Base-by-base conservation (phyloP, 2,329 filamentous ascomycete species). In the Claviceps pazoutovae region DNA sequence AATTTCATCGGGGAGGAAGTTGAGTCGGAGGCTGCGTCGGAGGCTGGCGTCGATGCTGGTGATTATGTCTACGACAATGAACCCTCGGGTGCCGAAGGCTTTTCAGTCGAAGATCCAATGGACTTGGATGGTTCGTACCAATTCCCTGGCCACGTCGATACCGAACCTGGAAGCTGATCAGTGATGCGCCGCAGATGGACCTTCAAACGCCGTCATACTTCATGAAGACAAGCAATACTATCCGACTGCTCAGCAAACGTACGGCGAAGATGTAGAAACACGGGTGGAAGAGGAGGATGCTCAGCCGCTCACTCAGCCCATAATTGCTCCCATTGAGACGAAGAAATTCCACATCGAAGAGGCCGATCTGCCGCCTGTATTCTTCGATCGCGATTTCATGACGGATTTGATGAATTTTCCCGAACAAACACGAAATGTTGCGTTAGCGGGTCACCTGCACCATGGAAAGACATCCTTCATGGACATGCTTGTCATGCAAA, bases 221-320 rank as follows among this genome's bases (percentile, higher is more conserved):
- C 93, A 98, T 71, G 93, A 98, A 74, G 93, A 98, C 72, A 98
- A 98, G 69, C 93, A 97, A 66, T 98, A 98, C 69, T 98, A 98
- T 65, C 93, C 93, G 34, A 95, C 90, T n/a, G 93, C 93, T 52
- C 84, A 91, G 64, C 93, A 98, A 68, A 83, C 95, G 43, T 98
- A 97, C 66, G 93, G 93, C 50, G 78, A 83, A 60, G 90, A 93
- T 69, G 93, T 98, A 61, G 93, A 98, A 71, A 93, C 91, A 1
- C 72, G 95, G 68, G 91, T 98, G 39, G 87, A 97, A 64, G 93
- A 98, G 68, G 93, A 97, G 71, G 93, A 98, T 73, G 86, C 90
- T 54, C 93, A 98, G 67, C 86, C 90, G 46, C 77, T 98, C 56
- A 82, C 87, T 34, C 82, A 96, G 62, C 93, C 93, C 36, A 97